These are phyloP conservation scores for Stropharia rugosoannulata DNA, from an alignment of 768 basidiomycete genomes.

Conservation along the genomic window DNA sequence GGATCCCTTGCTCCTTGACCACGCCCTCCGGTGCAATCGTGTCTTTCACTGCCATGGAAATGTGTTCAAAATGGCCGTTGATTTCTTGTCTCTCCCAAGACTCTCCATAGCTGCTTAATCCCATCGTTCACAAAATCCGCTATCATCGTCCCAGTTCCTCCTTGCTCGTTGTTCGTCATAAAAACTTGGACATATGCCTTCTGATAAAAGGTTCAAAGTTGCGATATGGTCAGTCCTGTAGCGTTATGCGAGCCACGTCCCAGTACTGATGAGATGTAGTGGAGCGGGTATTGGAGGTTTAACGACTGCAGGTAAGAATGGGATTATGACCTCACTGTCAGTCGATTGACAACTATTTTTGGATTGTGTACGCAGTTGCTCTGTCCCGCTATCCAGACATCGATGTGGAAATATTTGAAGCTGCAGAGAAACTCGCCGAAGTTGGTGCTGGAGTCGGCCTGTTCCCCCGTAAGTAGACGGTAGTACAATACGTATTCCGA, in stretches of 20 bases:
- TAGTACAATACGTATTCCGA: background rate
- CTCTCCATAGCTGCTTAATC: background rate
- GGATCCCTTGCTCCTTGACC: conserved; percentile 30
- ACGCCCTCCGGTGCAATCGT: conserved; percentile 46
- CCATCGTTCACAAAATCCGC: conserved; percentile 6
- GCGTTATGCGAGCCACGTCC: conserved; percentile 12
- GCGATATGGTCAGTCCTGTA: conserved; percentile 48
- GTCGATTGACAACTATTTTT: background rate
- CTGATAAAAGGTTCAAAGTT: conserved; percentile 42
- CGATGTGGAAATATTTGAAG: conserved; percentile 57
- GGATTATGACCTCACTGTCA: background rate
- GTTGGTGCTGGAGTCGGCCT: conserved; percentile 64
- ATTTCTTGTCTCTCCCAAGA: conserved; percentile 17
- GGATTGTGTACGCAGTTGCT: conserved; percentile 29
- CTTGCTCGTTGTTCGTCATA: too few relatives aligned
- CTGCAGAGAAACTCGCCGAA: conserved; percentile 46
- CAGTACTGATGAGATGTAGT: conserved; percentile 27
- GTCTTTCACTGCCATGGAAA: conserved; percentile 28
- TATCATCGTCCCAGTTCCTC: conserved; percentile 8
- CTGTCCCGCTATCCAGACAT: conserved; percentile 51
- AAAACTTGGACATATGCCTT: conserved; percentile 19
- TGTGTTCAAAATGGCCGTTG: conserved; percentile 36
- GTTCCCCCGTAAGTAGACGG: conserved; percentile 38
- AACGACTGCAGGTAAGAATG: conserved; percentile 36
- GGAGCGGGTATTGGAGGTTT: conserved; percentile 55